Conservation (phyloP, 2,329 filamentous ascomycete genomes). For the Fusarium metavorans region DNA sequence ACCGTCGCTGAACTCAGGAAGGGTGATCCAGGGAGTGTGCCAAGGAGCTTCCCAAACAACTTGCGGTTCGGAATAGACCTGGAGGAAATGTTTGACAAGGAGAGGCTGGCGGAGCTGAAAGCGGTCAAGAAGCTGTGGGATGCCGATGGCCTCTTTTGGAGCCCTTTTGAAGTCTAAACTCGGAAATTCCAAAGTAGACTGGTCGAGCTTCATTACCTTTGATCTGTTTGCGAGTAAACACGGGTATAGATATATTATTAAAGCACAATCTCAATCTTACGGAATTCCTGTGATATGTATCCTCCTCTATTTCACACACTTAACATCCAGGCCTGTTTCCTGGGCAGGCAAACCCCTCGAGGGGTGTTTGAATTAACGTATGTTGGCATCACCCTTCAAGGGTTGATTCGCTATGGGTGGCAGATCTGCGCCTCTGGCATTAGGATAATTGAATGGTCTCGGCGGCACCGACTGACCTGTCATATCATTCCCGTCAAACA, state of each 20-base stretch:
- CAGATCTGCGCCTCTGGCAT: background rate
- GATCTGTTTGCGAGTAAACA: background rate
- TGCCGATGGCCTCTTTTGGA: constrained; percentile 43
- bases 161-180: constrained; percentile 23
- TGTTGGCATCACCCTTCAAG: background rate
- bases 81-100: constrained; percentile 32
- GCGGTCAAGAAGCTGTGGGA: constrained; percentile 43
- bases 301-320: background rate
- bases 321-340: background rate
- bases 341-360: background rate
- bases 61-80: constrained; percentile 34
- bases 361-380: background rate
- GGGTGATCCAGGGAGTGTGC: constrained; percentile 1
- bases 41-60: constrained; percentile 40
- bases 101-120: constrained; percentile 29
- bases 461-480: no score
- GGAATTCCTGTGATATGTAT: background rate
- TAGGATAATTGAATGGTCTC: background rate
- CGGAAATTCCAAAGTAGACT: background rate
- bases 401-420: background rate
- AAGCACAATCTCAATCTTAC: background rate
- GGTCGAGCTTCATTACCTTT: background rate
- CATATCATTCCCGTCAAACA: background rate
- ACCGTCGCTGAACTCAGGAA: constrained; percentile 20
- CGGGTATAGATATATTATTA: background rate